Evolutionary conservation across 208 protist genomes (phyloP).

Genomic region (Trypanosoma brucei): DNA sequence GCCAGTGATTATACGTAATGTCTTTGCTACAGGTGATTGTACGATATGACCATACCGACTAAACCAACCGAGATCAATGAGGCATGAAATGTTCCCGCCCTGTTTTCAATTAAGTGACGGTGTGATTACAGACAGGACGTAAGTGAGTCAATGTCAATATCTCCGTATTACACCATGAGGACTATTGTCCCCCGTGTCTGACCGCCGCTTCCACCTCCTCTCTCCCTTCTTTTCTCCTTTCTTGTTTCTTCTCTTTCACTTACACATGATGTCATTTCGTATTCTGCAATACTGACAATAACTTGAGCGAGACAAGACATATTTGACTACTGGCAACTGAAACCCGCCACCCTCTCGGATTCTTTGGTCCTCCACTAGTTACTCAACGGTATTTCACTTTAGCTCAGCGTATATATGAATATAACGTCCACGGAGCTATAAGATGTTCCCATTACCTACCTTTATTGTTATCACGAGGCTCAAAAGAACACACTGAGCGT

Average conservation of each 20-base stretch:
- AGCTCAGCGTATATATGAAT: too few relatives aligned
- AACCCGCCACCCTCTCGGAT: too few relatives aligned
- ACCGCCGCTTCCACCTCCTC: conserved; percentile 7
- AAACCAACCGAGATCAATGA: conserved; percentile 20
- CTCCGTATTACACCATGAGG: conserved; percentile 12
- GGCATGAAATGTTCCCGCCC: background rate
- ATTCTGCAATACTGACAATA: conserved; percentile 2
- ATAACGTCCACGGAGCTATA: too few relatives aligned
- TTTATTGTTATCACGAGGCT: conserved; percentile 1
- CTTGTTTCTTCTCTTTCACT: background rate
- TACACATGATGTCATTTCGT: conserved; percentile 1
- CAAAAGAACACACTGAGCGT: background rate
- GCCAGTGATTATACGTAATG: conserved; percentile 9
- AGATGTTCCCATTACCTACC: too few relatives aligned
- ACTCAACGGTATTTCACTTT: too few relatives aligned
- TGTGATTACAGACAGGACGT: conserved; percentile 28
- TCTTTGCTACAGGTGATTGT: conserved; percentile 20
- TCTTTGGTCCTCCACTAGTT: too few relatives aligned
- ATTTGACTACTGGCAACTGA: conserved; percentile 27
- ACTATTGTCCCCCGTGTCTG: conserved; percentile 24
- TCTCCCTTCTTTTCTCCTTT: background rate
- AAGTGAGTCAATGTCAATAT: conserved; percentile 12
- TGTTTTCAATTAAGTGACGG: background rate
- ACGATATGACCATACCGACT: conserved; percentile 18
- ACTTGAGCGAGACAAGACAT: conserved; percentile 1